phyloP scores from a whole-genome alignment of 2,329 filamentous ascomycete species.

The Claviceps maximensis region DNA sequence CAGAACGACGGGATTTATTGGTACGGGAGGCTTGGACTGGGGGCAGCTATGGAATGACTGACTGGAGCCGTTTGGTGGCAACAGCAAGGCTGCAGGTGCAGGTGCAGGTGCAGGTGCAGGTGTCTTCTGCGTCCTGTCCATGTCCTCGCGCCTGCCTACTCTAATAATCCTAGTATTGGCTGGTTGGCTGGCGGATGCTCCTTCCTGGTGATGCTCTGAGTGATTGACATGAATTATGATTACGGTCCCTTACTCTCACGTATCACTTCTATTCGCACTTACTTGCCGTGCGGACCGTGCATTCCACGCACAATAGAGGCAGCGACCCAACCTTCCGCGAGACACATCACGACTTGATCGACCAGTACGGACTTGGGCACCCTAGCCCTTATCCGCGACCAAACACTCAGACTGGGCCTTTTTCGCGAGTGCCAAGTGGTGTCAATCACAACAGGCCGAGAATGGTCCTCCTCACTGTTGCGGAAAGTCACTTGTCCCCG shows the following conservation, averaged over 20 bases:
- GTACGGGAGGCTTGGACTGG: too few species aligned
- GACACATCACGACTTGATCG: neutral
- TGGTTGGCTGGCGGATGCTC: neutral
- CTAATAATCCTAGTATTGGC: neutral
- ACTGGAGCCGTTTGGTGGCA: too few species aligned
- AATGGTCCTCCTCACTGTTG: neutral
- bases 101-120: too few species aligned
- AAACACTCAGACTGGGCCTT: neutral
- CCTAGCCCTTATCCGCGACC: neutral
- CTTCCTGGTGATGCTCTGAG: neutral
- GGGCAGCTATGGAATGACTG: too few species aligned
- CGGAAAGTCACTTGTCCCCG: too few species aligned
- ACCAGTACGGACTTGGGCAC: neutral
- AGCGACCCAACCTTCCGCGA: neutral
- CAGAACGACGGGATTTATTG: too few species aligned
- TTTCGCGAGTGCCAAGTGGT: neutral
- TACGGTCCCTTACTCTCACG: neutral
- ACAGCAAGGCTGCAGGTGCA: too few species aligned
- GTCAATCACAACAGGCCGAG: neutral
- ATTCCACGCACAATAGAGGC: neutral
- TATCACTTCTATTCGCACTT: neutral
- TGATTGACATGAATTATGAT: neutral
- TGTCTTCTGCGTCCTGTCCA: too few species aligned
- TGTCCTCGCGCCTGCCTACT: too few species aligned
- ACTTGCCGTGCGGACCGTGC: too few species aligned